Percentiles rank a stretch among this genome's conserved stretches.
phyloP scores from a whole-genome alignment of 2,329 filamentous ascomycete species.

The Pseudopyricularia javanii region DNA sequence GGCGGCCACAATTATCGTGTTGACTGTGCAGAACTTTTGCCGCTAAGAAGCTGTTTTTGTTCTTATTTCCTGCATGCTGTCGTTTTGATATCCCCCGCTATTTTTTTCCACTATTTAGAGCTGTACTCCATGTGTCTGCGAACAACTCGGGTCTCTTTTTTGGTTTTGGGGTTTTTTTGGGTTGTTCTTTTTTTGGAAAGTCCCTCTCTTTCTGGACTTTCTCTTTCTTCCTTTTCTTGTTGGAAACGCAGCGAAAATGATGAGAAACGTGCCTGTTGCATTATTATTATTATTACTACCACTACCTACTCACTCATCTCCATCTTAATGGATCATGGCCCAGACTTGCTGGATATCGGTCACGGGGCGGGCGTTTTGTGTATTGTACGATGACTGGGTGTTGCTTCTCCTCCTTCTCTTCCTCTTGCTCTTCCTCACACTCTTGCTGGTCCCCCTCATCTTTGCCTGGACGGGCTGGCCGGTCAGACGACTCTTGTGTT shows the following conservation, averaged over 20 bases:
- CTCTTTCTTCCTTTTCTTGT: not conserved
- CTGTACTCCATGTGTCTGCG: not conserved
- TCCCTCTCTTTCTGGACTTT: not conserved
- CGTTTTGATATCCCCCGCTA: not conserved
- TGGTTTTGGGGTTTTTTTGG: not conserved
- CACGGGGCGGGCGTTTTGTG: not conserved
- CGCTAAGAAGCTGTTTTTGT: not conserved
- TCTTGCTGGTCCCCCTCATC: not conserved
- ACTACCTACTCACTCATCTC: not conserved
- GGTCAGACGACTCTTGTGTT: not conserved
- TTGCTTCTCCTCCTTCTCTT: not conserved
- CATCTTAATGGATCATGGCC: not conserved
- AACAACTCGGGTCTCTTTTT: not conserved
- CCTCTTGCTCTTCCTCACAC: not conserved
- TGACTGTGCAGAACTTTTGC: not conserved
- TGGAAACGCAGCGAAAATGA: not conserved
- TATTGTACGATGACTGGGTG: not conserved
- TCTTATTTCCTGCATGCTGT: not conserved
- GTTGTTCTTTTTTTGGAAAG: not conserved
- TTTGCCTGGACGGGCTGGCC: not conserved
- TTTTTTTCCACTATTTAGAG: not conserved
- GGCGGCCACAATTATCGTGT: not conserved
- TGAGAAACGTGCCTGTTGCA: slow-evolving; percentile 4
- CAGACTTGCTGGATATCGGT: not conserved
- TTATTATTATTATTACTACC: slow-evolving; percentile 5